Evolutionary conservation across 2,329 filamentous ascomycete species (phyloP), one percentile per base, ranked within the genome.

Genomic region (Talaromyces sp.): DNA sequence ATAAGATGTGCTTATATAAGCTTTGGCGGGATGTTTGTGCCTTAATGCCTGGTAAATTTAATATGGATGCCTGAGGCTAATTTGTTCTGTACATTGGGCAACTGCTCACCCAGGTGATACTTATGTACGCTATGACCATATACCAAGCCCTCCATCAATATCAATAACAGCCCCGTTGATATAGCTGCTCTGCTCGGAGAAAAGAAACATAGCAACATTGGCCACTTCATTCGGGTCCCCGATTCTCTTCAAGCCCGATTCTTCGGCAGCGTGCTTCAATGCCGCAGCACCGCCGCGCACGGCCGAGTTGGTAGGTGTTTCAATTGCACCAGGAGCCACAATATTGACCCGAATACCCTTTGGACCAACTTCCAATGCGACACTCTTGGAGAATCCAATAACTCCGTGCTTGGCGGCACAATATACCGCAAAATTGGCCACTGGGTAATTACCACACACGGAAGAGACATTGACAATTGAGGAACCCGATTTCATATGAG

Each of bases 191-290:
- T 74, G 75, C 16, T 75, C 71, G 24, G 76, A 72, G 52, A 80
- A 75, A 62, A 81, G 63, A 63, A 80, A 81, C 7, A 74, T 72
- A 19, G 80, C 77, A 9, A 79, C 76, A 67, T 80, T 77, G 32
- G 77, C 78, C 22, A 81, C 72, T 63, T 82, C 79, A 47, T 75
- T 76, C 1, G 76, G 67, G 33, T 68, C 73, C 0, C 77, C 78
- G 61, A 80, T 57, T 71, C 57, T 66, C 65, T 57, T 51, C 32
- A 44, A 46, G 2, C 36, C 36, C 24, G 37, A 30, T 20, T 40
- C 40, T 10, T 36, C 42, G 10, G 41, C 30, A n/a, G 41, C 29
- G 4, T 19, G 40, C 30, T 71, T 64, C 6, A 79, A 71, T 1
- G 71, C 73, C 41, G 78, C 77, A 0, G 71, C 69, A 0, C 81